Percentiles rank a stretch among this genome's conserved stretches.
Evolutionary conservation across 2,329 filamentous ascomycete species (phyloP).

Genomic region (Cladosporium sp.): DNA sequence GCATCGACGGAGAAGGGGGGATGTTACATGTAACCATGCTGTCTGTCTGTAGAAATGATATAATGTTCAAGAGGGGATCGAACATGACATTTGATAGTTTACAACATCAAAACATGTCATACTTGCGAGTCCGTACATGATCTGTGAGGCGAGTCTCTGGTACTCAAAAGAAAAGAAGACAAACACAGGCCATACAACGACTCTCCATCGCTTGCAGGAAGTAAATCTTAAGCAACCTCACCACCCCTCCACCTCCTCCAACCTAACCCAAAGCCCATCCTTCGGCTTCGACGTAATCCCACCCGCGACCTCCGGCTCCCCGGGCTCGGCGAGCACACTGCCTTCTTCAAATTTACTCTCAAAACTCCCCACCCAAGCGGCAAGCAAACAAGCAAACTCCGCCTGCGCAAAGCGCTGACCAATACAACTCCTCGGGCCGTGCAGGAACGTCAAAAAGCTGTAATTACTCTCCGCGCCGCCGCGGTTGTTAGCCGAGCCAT

Average conservation of each 20-base stretch:
- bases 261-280: slow-evolving; percentile 65
- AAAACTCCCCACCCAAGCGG: slow-evolving; percentile 22
- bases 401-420: slow-evolving; percentile 27
- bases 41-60: too few relatives aligned
- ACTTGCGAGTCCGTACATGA: too few relatives aligned
- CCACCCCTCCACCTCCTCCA: slow-evolving; percentile 66
- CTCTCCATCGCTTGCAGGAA: too few relatives aligned
- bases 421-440: slow-evolving; percentile 33
- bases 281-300: slow-evolving; percentile 69
- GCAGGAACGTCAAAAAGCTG: slow-evolving; percentile 42
- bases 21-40: too few relatives aligned
- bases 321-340: slow-evolving; percentile 29
- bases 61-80: too few relatives aligned
- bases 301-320: slow-evolving; percentile 62
- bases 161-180: too few relatives aligned
- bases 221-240: slow-evolving; percentile 34
- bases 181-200: not conserved
- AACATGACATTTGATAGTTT: too few relatives aligned
- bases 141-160: too few relatives aligned
- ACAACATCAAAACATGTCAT: too few relatives aligned
- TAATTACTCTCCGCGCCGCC: slow-evolving; percentile 37
- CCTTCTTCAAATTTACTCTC: slow-evolving; percentile 58
- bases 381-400: slow-evolving; percentile 25
- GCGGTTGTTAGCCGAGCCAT: slow-evolving; percentile 32
- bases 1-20: too few relatives aligned